phyloP scores from a whole-genome alignment of 768 basidiomycete genomes.

The Leccinellum albellum region DNA sequence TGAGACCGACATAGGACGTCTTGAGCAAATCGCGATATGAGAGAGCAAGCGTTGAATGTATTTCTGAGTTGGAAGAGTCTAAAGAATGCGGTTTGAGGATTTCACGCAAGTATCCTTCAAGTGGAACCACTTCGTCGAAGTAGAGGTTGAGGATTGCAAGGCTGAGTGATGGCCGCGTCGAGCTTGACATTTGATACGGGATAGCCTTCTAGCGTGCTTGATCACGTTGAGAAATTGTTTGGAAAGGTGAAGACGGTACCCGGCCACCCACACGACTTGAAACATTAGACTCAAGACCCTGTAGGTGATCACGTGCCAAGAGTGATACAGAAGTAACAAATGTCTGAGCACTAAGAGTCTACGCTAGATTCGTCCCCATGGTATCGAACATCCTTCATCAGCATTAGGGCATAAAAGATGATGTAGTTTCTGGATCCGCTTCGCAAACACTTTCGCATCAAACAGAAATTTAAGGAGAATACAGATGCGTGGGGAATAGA shows the following conservation, averaged over 20 bases:
- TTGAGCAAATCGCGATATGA: constrained; percentile 39
- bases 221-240: neutral
- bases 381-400: neutral
- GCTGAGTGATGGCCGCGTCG: constrained; percentile 15
- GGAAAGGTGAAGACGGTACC: neutral
- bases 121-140: constrained; percentile 38
- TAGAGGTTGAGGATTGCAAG: constrained; percentile 40
- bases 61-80: constrained; percentile 12
- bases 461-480: neutral
- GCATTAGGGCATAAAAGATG: neutral
- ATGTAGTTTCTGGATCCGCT: neutral
- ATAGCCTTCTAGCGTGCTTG: neutral
- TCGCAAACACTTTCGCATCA: neutral
- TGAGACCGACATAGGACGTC: constrained; percentile 45
- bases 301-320: neutral
- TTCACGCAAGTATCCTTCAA: constrained; percentile 38
- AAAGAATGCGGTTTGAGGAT: constrained; percentile 28
- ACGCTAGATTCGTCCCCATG: neutral
- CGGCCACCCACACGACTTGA: neutral
- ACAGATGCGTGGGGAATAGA: neutral
- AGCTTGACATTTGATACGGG: neutral
- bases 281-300: neutral
- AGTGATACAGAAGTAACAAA: neutral
- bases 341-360: neutral
- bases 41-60: neutral